These are phyloP conservation scores for Coemansia sp. DNA, from an alignment of 192 early-diverging fungal species.

Conservation along the genomic window DNA sequence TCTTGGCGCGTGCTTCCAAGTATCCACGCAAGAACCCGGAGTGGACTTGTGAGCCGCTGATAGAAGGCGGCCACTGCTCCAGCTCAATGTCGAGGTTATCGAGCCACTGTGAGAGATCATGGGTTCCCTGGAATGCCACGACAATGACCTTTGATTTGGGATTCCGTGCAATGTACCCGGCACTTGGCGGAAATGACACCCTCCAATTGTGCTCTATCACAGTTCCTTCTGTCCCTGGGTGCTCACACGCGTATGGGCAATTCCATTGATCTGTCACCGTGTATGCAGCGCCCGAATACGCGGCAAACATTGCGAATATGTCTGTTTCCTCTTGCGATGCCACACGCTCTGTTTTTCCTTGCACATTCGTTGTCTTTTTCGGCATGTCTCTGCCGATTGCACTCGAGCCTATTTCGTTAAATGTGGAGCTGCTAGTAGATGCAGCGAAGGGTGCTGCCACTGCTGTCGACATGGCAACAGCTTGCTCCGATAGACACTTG, in stretches of 20 bases:
- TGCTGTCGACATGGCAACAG: background rate
- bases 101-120: constrained; percentile 30
- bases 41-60: constrained; percentile 44
- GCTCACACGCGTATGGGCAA: constrained; percentile 40
- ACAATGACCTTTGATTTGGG: constrained; percentile 23
- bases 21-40: constrained; percentile 48
- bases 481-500: background rate
- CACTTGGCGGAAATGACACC: constrained; percentile 25
- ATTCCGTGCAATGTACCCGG: constrained; percentile 50
- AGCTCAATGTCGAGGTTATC: constrained; percentile 36
- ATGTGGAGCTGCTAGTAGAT: background rate
- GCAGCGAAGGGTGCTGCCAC: background rate
- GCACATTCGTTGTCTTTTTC: background rate
- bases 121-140: constrained; percentile 51
- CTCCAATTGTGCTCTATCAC: constrained; percentile 44
- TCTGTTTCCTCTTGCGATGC: constrained; percentile 11
- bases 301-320: constrained; percentile 32
- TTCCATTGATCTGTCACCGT: constrained; percentile 39
- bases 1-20: constrained; percentile 15
- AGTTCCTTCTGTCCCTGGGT: constrained; percentile 44
- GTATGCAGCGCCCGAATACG: constrained; percentile 51
- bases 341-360: background rate
- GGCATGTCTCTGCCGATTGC: background rate
- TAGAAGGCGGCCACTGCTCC: constrained; percentile 25
- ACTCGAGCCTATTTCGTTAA: background rate